Percentiles rank a stretch among this genome's conserved stretches.
These are phyloP conservation scores for Aureobasidium sp. DNA, from an alignment of 2,329 filamentous ascomycete genomes.

Conservation along the genomic window DNA sequence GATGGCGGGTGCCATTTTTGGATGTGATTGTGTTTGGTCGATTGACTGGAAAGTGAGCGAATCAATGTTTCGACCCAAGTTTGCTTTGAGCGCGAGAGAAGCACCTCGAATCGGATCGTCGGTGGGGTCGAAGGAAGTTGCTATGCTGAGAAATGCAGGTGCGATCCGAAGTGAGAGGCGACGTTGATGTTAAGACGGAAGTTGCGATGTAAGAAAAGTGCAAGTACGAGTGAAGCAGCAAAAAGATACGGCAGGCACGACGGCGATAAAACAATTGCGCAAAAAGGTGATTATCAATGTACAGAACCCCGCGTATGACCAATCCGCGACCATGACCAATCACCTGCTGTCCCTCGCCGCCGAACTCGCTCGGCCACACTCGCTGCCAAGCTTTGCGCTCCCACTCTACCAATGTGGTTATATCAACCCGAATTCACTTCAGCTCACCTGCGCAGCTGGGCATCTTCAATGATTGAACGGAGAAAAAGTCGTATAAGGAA, in stretches of 20 bases:
- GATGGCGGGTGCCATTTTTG: conserved; percentile 34
- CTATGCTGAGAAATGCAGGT: background rate
- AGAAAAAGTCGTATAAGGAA: background rate
- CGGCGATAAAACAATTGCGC: background rate
- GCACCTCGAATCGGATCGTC: background rate
- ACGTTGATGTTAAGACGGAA: background rate
- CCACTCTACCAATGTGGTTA: background rate
- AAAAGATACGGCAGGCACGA: background rate
- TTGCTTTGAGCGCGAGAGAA: conserved; percentile 1
- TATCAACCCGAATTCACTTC: no score
- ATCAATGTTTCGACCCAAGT: background rate
- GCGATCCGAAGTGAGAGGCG: background rate
- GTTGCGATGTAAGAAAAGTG: background rate
- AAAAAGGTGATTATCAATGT: conserved; percentile 13
- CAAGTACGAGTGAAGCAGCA: background rate
- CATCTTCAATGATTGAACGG: no score
- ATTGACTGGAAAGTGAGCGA: background rate
- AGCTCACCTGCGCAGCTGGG: no score
- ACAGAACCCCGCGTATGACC: conserved; percentile 7
- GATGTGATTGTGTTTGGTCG: background rate
- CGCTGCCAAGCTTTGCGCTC: background rate
- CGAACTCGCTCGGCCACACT: background rate
- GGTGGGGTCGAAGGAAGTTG: conserved; percentile 9
- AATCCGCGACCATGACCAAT: background rate
- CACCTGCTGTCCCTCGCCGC: background rate